Base-by-base conservation (phyloP, 148 eudicot species). In the Rhododendron vialii region DNA sequence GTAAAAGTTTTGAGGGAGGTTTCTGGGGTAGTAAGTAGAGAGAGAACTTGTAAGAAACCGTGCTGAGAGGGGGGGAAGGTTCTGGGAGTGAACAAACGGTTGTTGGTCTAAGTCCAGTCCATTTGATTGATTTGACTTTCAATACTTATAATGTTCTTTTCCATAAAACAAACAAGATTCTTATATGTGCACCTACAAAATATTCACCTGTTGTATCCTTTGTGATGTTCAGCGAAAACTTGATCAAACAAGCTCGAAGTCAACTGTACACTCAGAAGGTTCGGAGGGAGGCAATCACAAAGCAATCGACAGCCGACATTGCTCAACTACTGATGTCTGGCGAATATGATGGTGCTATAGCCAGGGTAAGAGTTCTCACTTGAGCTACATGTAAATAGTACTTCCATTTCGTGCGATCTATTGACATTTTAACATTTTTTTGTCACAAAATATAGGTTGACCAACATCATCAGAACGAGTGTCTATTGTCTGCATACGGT, bases 221-320 rank as follows among this genome's bases (percentile, higher is more conserved):
- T 73, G 24, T 83, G 30, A 24, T 28, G 24, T 89, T 43, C 86
- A 89, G 91, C 83, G 74, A 87, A 78, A 83, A 26, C 5, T 79
- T 80, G 84, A 85, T 89, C 17, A 87, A 57, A 59, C 86, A 78
- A 83, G 17, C 77, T 45, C 79, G 80, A 36, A 3, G 11, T 55
- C 87, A 83, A 50, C 28, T 89, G n/a, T 14, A 76, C 7, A 50
- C 82, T 17, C 89, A 83, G 36, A 89, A 71, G 79, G 83, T 17
- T n/a, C 83, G 89, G 82, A 85, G 82, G 83, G 87, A 83, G 65
- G 71, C 89, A 30, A 89, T 85, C 20, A 82, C 83, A 85, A 83
- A 83, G 71, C 88, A 85, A 78, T 85, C 85, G 6, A 55, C 47
- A 48, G 81, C 48, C 2, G 88, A 87, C 81, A 86, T 87, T 26